Evolutionary conservation across 345 rosid species (phyloP).

Genomic region (Melaleuca alternifolia): DNA sequence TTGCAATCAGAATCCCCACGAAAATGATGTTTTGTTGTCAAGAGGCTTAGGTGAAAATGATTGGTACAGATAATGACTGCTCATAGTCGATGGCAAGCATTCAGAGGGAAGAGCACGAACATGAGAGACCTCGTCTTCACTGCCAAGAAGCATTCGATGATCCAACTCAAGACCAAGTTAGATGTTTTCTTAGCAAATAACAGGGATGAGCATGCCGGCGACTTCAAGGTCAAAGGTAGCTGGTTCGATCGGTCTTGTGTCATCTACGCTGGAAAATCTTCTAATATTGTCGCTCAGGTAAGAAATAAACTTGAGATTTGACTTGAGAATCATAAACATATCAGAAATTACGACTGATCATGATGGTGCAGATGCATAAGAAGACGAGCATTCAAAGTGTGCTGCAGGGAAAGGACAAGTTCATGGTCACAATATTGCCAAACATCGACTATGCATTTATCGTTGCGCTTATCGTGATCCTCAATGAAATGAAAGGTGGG

Average conservation of each 20-base stretch:
- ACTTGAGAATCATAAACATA: neutral
- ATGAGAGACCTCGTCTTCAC: conserved; percentile 33
- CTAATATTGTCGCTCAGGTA: neutral
- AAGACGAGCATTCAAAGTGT: neutral
- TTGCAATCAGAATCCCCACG: accelerated
- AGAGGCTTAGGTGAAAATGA: neutral
- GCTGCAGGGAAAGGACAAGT: conserved; percentile 8
- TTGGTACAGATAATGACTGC: neutral
- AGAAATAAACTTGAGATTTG: neutral
- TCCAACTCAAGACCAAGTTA: conserved; percentile 22
- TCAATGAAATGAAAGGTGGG: conserved; percentile 1
- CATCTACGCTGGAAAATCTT: neutral
- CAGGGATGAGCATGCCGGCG: neutral
- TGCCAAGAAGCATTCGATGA: conserved; percentile 18
- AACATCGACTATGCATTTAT: conserved; percentile 18
- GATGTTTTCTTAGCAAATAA: conserved; percentile 20
- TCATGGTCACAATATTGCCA: conserved; percentile 13
- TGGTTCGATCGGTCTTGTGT: neutral
- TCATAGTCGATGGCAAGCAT: conserved; percentile 41
- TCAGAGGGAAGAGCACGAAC: conserved; percentile 40
- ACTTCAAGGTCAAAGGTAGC: neutral
- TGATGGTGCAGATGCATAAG: conserved; percentile 14
- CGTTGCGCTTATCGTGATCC: conserved; percentile 6
- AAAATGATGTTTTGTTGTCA: neutral
- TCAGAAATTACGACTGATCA: neutral